Evolutionary conservation across 257 asterid genomes (phyloP).

Genomic region (Forsythia viridissima): DNA sequence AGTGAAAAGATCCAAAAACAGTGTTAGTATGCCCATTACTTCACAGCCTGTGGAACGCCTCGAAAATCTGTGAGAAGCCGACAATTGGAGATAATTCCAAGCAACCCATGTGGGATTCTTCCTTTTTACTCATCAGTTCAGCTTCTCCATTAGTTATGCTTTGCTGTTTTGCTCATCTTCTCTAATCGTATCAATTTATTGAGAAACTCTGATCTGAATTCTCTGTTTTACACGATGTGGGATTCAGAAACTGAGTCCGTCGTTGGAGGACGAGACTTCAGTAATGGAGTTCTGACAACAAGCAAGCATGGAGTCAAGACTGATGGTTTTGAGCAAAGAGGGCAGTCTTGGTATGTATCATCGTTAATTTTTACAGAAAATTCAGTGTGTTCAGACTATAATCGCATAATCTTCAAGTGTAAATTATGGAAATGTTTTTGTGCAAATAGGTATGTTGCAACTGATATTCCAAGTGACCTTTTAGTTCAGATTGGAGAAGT

Average conservation of each 20-base stretch:
- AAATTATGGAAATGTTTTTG: not conserved
- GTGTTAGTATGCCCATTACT: constrained; percentile 63
- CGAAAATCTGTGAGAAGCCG: constrained; percentile 48
- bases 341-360: constrained; percentile 69
- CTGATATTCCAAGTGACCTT: constrained; percentile 92
- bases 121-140: constrained; percentile 32
- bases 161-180: constrained; percentile 19
- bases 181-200: constrained; percentile 26
- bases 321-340: constrained; percentile 87
- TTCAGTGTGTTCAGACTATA: not conserved
- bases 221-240: constrained; percentile 59
- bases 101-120: constrained; percentile 71
- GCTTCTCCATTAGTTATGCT: constrained; percentile 19
- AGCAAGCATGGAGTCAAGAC: constrained; percentile 61
- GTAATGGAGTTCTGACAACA: constrained; percentile 61
- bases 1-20: constrained; percentile 43
- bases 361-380: not conserved
- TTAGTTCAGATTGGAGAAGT: constrained; percentile 78
- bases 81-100: constrained; percentile 69
- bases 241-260: constrained; percentile 75
- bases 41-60: constrained; percentile 69
- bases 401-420: not conserved
- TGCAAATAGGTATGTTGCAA: constrained; percentile 72
- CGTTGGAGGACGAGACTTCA: constrained; percentile 54
- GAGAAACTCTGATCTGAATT: constrained; percentile 11